phyloP scores from a whole-genome alignment of 179 eudicot species.

The Spergularia azorica region DNA sequence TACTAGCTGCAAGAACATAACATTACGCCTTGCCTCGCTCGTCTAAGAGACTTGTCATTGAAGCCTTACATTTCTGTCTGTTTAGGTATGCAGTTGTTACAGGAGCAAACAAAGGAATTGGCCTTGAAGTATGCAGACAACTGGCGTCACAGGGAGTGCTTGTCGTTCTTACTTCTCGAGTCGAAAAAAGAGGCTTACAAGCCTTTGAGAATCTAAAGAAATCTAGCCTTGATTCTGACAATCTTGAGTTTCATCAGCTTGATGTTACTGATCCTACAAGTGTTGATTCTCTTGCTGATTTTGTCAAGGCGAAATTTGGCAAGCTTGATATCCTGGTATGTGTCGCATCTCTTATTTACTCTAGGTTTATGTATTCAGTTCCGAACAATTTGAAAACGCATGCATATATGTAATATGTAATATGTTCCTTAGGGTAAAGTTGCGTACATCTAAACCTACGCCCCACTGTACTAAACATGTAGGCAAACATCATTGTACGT shows the following conservation, averaged over 20 bases:
- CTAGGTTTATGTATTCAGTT: background rate
- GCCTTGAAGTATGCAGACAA: slow-evolving; percentile 64
- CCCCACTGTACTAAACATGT: no score
- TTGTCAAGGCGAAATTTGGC: slow-evolving; percentile 42
- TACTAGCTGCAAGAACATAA: background rate
- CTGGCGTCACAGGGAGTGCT: slow-evolving; percentile 48
- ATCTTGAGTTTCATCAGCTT: slow-evolving; percentile 50
- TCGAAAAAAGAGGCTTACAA: slow-evolving; percentile 49
- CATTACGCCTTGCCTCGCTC: background rate
- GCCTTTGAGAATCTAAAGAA: slow-evolving; percentile 47
- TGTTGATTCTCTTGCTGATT: slow-evolving; percentile 41
- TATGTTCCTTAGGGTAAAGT: background rate
- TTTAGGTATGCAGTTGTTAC: slow-evolving; percentile 63
- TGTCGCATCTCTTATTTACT: background rate
- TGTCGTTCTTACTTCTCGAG: slow-evolving; percentile 59
- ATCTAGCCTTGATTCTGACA: slow-evolving; percentile 33
- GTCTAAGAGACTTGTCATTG: background rate
- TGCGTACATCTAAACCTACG: background rate
- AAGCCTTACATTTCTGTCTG: background rate
- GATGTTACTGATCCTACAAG: slow-evolving; percentile 47
- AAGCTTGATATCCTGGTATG: slow-evolving; percentile 66
- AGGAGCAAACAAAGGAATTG: slow-evolving; percentile 70
- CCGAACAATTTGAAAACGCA: no score
- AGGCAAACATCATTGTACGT: no score
- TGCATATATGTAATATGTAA: background rate